These are phyloP conservation scores for Solanum corneliomulleri DNA, from an alignment of 257 asterid genomes.

Conservation along the genomic window DNA sequence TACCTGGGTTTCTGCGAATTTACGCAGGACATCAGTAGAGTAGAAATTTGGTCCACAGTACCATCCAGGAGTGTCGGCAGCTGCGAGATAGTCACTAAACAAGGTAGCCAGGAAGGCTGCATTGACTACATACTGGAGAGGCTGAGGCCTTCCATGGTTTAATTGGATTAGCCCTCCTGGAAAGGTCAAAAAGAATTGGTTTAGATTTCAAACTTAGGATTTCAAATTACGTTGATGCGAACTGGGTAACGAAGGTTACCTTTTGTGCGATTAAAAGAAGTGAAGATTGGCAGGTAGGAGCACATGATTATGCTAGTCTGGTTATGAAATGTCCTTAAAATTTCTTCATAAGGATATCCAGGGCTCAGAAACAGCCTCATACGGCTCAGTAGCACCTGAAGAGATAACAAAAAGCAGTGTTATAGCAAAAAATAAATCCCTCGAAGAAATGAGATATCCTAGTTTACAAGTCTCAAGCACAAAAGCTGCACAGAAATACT, in stretches of 20 bases:
- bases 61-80: conserved; percentile 98
- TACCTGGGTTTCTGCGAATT: conserved; percentile 91
- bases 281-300: conserved; percentile 72
- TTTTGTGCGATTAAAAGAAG: conserved; percentile 76
- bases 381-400: conserved; percentile 83
- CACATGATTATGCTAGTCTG: conserved; percentile 91
- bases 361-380: conserved; percentile 84
- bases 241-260: conserved; percentile 19
- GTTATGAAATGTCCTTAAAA: conserved; percentile 76
- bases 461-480: not conserved
- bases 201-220: not conserved
- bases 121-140: conserved; percentile 88
- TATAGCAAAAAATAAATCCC: not conserved
- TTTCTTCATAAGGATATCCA: conserved; percentile 94
- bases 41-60: conserved; percentile 92
- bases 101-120: conserved; percentile 85
- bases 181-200: not conserved
- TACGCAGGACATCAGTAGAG: conserved; percentile 62
- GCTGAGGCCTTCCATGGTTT: conserved; percentile 90
- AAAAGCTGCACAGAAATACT: not conserved
- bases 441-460: not conserved
- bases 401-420: not conserved
- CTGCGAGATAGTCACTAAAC: conserved; percentile 79
- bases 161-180: conserved; percentile 87
- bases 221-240: not conserved